Base-by-base conservation (phyloP, 78 protist species). In the Dictyostelium brefeldianum region DNA sequence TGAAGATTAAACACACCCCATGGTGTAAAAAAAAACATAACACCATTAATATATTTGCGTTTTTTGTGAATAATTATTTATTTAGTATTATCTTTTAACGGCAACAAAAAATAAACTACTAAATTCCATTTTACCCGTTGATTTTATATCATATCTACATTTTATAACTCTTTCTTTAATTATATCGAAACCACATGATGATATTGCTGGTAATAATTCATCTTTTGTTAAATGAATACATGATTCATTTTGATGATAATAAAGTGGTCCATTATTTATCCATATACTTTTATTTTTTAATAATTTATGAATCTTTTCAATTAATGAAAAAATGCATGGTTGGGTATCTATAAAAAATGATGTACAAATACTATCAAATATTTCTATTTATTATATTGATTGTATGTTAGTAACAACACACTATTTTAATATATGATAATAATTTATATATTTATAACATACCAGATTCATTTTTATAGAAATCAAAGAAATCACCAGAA, bases 181-280 rank as follows among this genome's bases (percentile, higher is more conserved):
- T 47, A 62, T 57, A n/a, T 64, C 22, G 47, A 57, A 50, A 20
- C 89, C 64, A 80, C 14, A 64, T 12, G 54, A 22, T 64, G 18
- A n/a, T 46, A 62, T 17, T 29, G 69, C 31, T 9, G 41, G 41
- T 4, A 62, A n/a, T 10, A 80, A 17, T 46, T 80, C 78, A 47
- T 80, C 89, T 18, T 62, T 36, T 17, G 74, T 22, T 25, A 80
- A 27, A 54, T 80, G 74, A 41, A 62, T 15, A 12, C 75, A 17
- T 7, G 43, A 22, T 5, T 80, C 47, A 12, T 20, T 11, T 22
- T 25, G 48, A 8, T 74, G 51, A 27, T 51, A 65, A 41, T 51
- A 36, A 8, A 83, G 65, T 43, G 90, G 90, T 4, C 90, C 90
- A 67, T 70, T 70, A 18, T 83, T 83, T 3, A 83, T 83, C 90